Evolutionary conservation across 169 alveolate genomes (phyloP).

Genomic region (Eimeria necatrix): DNA sequence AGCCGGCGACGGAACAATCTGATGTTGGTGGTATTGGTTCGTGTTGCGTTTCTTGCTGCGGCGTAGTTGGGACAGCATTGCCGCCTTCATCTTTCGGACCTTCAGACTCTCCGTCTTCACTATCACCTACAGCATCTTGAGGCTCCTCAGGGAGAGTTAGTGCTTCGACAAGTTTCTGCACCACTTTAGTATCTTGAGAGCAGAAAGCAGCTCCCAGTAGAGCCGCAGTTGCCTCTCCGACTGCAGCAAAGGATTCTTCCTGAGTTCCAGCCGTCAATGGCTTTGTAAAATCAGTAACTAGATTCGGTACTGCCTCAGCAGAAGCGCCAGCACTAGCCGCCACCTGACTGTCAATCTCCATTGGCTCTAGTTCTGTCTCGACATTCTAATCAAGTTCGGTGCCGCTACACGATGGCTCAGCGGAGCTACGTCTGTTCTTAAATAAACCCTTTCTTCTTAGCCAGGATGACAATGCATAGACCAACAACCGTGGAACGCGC

Average conservation of each 20-base stretch:
- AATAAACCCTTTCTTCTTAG: too few species aligned
- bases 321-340: background rate
- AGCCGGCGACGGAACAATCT: background rate
- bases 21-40: background rate
- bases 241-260: background rate
- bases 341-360: background rate
- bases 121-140: background rate
- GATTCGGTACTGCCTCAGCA: background rate
- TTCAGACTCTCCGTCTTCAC: background rate
- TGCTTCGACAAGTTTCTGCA: slow-evolving; percentile 9
- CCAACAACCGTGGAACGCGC: too few species aligned
- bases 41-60: slow-evolving; percentile 15
- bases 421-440: too few species aligned
- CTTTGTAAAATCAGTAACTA: background rate
- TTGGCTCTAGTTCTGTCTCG: background rate
- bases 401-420: too few species aligned
- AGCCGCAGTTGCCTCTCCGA: slow-evolving; percentile 31
- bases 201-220: slow-evolving; percentile 39
- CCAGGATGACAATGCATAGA: too few species aligned
- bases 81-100: background rate
- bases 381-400: too few species aligned
- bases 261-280: slow-evolving; percentile 23
- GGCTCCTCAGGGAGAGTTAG: background rate
- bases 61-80: background rate
- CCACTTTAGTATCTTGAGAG: slow-evolving; percentile 12